A percentile compares a stretch with the other conserved stretches of the same genome.
Evolutionary conservation across 148 eudicot genomes (phyloP).

Genomic region (Camellia sinensis): DNA sequence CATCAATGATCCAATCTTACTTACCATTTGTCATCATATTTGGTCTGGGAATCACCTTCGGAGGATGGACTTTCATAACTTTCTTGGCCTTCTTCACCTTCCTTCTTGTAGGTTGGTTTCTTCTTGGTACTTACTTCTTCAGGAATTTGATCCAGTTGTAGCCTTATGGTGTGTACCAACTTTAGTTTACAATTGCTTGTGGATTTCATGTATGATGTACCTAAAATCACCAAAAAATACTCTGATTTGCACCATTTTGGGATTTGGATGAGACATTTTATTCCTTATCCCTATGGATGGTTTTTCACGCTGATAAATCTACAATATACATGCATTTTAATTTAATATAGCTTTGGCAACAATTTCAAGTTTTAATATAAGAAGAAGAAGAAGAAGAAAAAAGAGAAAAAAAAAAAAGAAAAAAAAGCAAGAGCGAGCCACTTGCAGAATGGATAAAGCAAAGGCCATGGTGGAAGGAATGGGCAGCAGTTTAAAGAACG

Average conservation of each 20-base stretch:
- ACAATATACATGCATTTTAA: too few species aligned
- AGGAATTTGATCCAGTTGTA: constrained; percentile 64
- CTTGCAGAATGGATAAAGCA: too few species aligned
- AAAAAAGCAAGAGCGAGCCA: not conserved
- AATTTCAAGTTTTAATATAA: too few species aligned
- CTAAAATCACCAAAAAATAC: not conserved
- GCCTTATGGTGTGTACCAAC: not conserved
- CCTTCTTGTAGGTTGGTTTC: constrained; percentile 79
- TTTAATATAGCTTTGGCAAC: too few species aligned
- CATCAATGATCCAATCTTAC: constrained; percentile 48
- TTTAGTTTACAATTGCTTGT: not conserved
- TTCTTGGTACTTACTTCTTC: constrained; percentile 79
- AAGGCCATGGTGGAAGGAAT: not conserved
- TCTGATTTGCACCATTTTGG: not conserved
- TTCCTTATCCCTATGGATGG: too few species aligned
- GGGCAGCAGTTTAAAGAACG: not conserved
- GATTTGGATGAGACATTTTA: too few species aligned
- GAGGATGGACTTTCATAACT: constrained; percentile 66
- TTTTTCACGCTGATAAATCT: too few species aligned
- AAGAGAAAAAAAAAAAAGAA: not conserved
- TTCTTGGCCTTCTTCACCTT: constrained; percentile 52
- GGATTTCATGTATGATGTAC: not conserved
- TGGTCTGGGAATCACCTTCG: constrained; percentile 53
- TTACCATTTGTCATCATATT: constrained; percentile 56
- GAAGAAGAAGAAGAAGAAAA: not conserved